Percentiles rank a stretch among this genome's conserved stretches.
These are phyloP conservation scores for Diplodia mutila DNA, from an alignment of 2,329 filamentous ascomycete genomes.

Conservation along the genomic window DNA sequence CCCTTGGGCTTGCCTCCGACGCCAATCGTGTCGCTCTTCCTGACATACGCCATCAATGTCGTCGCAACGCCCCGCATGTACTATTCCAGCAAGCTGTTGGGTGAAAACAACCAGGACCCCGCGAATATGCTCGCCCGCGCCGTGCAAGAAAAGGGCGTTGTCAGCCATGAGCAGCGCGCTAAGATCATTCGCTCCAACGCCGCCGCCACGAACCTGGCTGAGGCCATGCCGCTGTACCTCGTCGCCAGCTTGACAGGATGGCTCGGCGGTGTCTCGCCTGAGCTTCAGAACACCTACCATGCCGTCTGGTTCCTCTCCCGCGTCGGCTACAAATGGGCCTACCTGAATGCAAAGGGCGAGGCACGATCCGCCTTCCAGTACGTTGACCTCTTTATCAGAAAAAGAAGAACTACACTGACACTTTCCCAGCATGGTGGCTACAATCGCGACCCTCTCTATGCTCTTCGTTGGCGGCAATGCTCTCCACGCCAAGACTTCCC, in stretches of 20 bases:
- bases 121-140: not conserved
- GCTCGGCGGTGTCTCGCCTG: conserved; percentile 15
- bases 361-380: not conserved
- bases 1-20: conserved; percentile 13
- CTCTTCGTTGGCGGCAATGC: conserved; percentile 15
- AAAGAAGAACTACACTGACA: not conserved
- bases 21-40: conserved; percentile 12
- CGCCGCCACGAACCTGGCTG: conserved; percentile 9
- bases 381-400: not conserved
- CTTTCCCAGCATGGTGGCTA: not conserved
- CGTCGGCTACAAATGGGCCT: conserved; percentile 19
- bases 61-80: conserved; percentile 21
- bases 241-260: conserved; percentile 15
- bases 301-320: conserved; percentile 3
- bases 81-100: conserved; percentile 4
- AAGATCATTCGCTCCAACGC: conserved; percentile 18
- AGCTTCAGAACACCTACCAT: conserved; percentile 16
- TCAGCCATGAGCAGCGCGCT: conserved; percentile 5
- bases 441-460: not conserved
- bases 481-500: not conserved
- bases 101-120: conserved; percentile 19
- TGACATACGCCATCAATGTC: conserved; percentile 20
- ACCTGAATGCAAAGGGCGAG: conserved; percentile 4
- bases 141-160: conserved; percentile 17
- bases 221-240: conserved; percentile 12